phyloP scores from a whole-genome alignment of 108 stramenopile species.

The Cyclostephanos invisitatus region DNA sequence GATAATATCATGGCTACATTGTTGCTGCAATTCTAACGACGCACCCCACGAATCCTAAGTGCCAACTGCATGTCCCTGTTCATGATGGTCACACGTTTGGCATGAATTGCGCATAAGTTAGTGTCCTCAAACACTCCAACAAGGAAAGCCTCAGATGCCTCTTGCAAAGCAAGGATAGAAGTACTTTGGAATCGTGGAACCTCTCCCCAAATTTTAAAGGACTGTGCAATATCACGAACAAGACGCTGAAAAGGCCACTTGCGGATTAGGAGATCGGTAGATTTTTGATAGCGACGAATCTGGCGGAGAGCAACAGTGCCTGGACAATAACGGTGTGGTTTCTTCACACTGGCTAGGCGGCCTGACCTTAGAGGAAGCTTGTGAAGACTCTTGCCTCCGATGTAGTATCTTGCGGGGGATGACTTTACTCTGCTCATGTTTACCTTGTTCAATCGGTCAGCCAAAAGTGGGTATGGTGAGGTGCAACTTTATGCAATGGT shows the following conservation, averaged over 20 bases:
- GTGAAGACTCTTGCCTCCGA: slow-evolving; percentile 44
- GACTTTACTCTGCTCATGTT: slow-evolving; percentile 68
- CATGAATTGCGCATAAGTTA: slow-evolving; percentile 77
- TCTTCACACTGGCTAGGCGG: slow-evolving; percentile 33
- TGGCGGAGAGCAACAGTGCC: slow-evolving; percentile 46
- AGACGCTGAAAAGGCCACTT: slow-evolving; percentile 89
- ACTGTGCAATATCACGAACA: slow-evolving; percentile 86
- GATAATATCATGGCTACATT: neutral
- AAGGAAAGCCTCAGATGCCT: slow-evolving; percentile 76
- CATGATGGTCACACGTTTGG: slow-evolving; percentile 93
- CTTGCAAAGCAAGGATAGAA: slow-evolving; percentile 91
- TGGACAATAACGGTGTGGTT: slow-evolving; percentile 20
- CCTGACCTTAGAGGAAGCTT: slow-evolving; percentile 51
- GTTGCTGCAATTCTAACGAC: neutral
- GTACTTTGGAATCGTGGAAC: slow-evolving; percentile 89
- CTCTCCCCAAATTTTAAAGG: slow-evolving; percentile 56
- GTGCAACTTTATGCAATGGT: neutral
- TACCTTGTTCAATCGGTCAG: neutral
- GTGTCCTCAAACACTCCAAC: slow-evolving; percentile 74
- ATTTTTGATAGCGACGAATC: slow-evolving; percentile 66
- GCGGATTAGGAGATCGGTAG: slow-evolving; percentile 71
- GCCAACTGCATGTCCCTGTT: slow-evolving; percentile 72
- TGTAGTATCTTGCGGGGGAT: slow-evolving; percentile 63
- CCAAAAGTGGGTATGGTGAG: neutral
- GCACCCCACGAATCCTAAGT: slow-evolving; percentile 18